phyloP scores from a whole-genome alignment of 2,329 filamentous ascomycete species.

The Periconia sp. region DNA sequence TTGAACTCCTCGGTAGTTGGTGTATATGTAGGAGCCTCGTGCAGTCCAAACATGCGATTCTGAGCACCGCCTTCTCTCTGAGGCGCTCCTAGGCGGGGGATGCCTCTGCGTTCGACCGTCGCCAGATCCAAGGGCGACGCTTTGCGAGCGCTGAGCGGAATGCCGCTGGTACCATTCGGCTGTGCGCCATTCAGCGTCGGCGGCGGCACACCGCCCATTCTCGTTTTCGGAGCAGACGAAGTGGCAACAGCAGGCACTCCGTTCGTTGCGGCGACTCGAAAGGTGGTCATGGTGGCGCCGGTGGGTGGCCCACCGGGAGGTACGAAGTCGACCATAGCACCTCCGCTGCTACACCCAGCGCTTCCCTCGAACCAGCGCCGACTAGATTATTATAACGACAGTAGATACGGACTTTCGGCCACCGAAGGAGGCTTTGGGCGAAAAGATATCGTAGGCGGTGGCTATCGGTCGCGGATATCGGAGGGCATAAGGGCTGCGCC shows the following conservation, averaged over 20 bases:
- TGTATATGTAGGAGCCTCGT: constrained; percentile 87
- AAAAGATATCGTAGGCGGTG: constrained; percentile 20
- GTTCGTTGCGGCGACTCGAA: constrained; percentile 43
- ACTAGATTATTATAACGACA: constrained; percentile 20
- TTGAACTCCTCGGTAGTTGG: constrained; percentile 94
- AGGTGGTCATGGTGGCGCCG: constrained; percentile 45
- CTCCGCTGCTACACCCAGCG: constrained; percentile 32
- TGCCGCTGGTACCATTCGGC: constrained; percentile 51
- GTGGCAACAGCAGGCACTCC: constrained; percentile 25
- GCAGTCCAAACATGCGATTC: constrained; percentile 80
- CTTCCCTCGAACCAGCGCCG: constrained; percentile 15
- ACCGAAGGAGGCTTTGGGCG: constrained; percentile 11
- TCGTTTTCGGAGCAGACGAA: constrained; percentile 33
- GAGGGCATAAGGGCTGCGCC: constrained; percentile 36
- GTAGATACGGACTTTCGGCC: neutral
- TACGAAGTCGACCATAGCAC: constrained; percentile 45
- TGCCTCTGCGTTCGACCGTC: constrained; percentile 89
- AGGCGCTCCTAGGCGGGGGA: constrained; percentile 77
- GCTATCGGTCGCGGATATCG: constrained; percentile 37
- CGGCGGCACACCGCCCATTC: constrained; percentile 34
- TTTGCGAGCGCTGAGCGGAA: constrained; percentile 68
- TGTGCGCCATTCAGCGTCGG: constrained; percentile 39
- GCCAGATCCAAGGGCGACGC: constrained; percentile 78
- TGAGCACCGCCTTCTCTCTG: constrained; percentile 78
- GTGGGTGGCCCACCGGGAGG: constrained; percentile 36